phyloP scores from a whole-genome alignment of 768 basidiomycete genomes.

The Porpolomopsis calyptriformis region DNA sequence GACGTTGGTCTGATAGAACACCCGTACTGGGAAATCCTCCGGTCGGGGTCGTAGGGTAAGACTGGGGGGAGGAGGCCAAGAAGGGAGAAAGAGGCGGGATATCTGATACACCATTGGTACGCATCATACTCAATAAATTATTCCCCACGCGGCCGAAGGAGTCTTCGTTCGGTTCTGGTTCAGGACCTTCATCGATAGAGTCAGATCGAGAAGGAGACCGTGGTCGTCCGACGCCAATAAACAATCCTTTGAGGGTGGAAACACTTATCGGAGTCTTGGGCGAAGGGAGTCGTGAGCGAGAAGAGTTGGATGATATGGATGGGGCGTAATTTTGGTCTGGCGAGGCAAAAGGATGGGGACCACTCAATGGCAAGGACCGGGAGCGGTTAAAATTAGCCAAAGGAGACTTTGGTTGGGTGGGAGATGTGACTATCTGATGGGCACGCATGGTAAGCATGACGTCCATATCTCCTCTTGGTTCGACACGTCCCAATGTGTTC shows the following conservation, averaged over 20 bases:
- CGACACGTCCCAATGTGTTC: conserved; percentile 32
- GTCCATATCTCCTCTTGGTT: conserved; percentile 73
- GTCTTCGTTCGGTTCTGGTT: conserved; percentile 31
- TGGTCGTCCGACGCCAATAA: conserved; percentile 38
- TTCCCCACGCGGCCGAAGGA: conserved; percentile 48
- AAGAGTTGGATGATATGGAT: conserved; percentile 34
- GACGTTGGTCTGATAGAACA: conserved; percentile 19
- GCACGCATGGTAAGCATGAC: conserved; percentile 74
- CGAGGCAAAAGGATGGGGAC: conserved; percentile 17
- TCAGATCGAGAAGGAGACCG: conserved; percentile 46
- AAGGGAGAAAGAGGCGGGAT: neutral
- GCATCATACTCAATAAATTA: conserved; percentile 42
- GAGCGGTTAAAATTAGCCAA: conserved; percentile 4
- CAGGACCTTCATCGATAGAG: conserved; percentile 30
- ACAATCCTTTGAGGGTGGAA: conserved; percentile 51
- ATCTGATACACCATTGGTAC: neutral
- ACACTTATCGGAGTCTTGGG: conserved; percentile 33
- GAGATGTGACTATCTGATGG: conserved; percentile 44
- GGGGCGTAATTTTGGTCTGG: conserved; percentile 35
- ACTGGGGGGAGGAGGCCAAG: neutral
- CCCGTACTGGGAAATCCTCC: conserved; percentile 5
- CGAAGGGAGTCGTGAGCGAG: conserved; percentile 31
- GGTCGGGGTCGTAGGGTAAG: neutral
- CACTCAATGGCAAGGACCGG: conserved; percentile 5
- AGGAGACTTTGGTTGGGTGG: conserved; percentile 14